Percentiles rank a stretch among this genome's conserved stretches.
Evolutionary conservation across 192 early-diverging fungal genomes (phyloP).

Genomic region (Coemansia sp.): DNA sequence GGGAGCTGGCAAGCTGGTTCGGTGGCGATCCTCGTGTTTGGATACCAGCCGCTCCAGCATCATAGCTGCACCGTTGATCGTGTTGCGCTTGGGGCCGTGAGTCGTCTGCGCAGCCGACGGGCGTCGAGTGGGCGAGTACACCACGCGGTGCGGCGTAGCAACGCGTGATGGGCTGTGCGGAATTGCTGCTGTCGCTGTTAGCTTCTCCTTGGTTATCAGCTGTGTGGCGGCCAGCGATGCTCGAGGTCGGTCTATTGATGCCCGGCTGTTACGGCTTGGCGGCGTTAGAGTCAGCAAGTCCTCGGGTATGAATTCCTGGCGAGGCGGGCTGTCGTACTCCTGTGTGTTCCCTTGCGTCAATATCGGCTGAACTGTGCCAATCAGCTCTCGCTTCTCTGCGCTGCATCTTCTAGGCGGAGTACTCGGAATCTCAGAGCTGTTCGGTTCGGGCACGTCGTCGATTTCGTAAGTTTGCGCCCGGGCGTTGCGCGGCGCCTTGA

Average conservation of each 20-base stretch:
- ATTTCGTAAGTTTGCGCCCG: conserved; percentile 36
- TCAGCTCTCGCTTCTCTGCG: neutral
- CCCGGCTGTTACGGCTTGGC: neutral
- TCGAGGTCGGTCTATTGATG: neutral
- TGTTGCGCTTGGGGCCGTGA: neutral
- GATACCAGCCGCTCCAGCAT: neutral
- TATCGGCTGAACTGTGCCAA: neutral
- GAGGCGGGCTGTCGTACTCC: neutral
- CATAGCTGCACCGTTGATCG: neutral
- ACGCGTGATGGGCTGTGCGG: conserved; percentile 37
- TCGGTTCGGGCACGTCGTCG: conserved; percentile 13
- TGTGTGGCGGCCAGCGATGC: neutral
- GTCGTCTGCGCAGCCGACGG: conserved; percentile 12
- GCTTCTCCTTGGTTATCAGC: neutral
- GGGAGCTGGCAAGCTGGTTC: conserved; percentile 1
- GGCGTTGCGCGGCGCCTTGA: conserved; percentile 44
- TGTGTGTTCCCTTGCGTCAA: conserved; percentile 9
- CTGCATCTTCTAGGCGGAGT: neutral
- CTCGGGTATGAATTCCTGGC: neutral
- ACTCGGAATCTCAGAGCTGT: neutral
- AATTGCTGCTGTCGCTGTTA: neutral
- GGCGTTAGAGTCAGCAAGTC: neutral
- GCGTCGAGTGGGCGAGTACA: conserved; percentile 37
- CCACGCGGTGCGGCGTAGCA: conserved; percentile 43
- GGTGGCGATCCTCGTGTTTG: neutral